Conservation (phyloP, 2,329 filamentous ascomycete species). For the Lasiodiplodia citricola region DNA sequence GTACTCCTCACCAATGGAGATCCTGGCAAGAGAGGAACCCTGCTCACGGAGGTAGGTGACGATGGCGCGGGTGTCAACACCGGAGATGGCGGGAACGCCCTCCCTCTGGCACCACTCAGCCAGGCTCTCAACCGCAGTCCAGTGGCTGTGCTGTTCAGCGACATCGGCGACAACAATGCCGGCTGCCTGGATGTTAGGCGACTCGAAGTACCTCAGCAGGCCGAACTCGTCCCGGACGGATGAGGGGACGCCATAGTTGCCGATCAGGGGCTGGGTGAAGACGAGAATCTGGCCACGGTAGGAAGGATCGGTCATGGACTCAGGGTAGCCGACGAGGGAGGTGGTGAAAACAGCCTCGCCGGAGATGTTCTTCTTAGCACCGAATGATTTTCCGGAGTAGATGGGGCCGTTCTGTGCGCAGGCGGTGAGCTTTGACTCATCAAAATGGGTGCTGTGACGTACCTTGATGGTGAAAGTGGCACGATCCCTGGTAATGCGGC, state of each 20-base stretch:
- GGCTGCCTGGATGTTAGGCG: slow-evolving; percentile 93
- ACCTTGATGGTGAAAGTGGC: slow-evolving; percentile 95
- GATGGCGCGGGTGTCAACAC: slow-evolving; percentile 95
- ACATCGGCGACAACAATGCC: slow-evolving; percentile 96
- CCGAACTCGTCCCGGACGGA: slow-evolving; percentile 83
- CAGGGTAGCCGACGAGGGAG: slow-evolving; percentile 95
- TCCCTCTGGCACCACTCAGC: slow-evolving; percentile 94
- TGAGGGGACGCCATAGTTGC: slow-evolving; percentile 97
- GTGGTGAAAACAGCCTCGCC: slow-evolving; percentile 99
- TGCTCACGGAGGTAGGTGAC: slow-evolving; percentile 96
- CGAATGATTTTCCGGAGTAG: slow-evolving; percentile 95
- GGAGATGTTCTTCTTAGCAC: slow-evolving; percentile 94
- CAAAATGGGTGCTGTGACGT: slow-evolving; percentile 34
- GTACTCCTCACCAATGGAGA: slow-evolving; percentile 96
- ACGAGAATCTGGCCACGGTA: slow-evolving; percentile 91
- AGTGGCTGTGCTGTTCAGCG: slow-evolving; percentile 93
- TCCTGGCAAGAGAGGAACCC: slow-evolving; percentile 92
- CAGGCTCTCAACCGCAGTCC: slow-evolving; percentile 95
- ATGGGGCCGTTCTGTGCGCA: slow-evolving; percentile 79
- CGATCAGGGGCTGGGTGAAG: slow-evolving; percentile 96
- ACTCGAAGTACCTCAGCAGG: slow-evolving; percentile 97
- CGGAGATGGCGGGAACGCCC: slow-evolving; percentile 93
- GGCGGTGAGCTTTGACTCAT: slow-evolving; percentile 21
- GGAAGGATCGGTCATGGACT: slow-evolving; percentile 76
- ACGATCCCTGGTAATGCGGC: slow-evolving; percentile 73